These are phyloP conservation scores for Scenedesmus sp. DNA, from an alignment of 163 green algal species.

Conservation along the genomic window DNA sequence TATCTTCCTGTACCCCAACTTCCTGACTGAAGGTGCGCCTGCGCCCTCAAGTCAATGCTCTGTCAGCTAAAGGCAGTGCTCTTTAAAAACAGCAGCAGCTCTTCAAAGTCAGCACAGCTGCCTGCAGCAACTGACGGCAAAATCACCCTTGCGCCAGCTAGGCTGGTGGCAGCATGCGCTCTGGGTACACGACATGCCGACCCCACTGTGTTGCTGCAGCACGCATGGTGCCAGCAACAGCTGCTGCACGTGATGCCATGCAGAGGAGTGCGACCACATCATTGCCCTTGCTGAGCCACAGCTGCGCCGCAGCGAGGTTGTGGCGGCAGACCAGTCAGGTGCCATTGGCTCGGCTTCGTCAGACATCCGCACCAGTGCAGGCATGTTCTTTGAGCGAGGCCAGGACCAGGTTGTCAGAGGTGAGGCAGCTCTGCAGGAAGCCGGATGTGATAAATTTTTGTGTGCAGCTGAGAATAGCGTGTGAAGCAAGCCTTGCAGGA, in stretches of 20 bases:
- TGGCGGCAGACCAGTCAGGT: conserved; percentile 20
- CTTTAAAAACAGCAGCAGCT: no score
- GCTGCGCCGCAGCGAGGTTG: conserved; percentile 66
- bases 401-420: conserved; percentile 65
- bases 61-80: not conserved
- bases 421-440: conserved; percentile 55
- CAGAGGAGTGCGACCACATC: conserved; percentile 76
- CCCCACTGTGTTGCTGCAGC: no score
- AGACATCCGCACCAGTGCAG: conserved; percentile 68
- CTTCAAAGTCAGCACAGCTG: no score
- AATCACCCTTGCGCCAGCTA: no score
- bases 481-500: conserved; percentile 60
- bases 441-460: no score
- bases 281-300: conserved; percentile 54
- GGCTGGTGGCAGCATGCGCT: no score
- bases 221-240: not conserved
- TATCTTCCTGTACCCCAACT: not conserved
- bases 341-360: conserved; percentile 53
- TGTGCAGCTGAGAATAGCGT: no score
- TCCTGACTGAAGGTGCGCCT: not conserved
- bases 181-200: not conserved
- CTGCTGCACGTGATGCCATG: not conserved
- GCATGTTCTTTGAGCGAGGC: conserved; percentile 66
- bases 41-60: no score
- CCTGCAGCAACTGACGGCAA: no score